Percentiles rank a stretch among this genome's conserved stretches.
Evolutionary conservation across 768 basidiomycete genomes (phyloP).

Genomic region (Auricularia cornea): DNA sequence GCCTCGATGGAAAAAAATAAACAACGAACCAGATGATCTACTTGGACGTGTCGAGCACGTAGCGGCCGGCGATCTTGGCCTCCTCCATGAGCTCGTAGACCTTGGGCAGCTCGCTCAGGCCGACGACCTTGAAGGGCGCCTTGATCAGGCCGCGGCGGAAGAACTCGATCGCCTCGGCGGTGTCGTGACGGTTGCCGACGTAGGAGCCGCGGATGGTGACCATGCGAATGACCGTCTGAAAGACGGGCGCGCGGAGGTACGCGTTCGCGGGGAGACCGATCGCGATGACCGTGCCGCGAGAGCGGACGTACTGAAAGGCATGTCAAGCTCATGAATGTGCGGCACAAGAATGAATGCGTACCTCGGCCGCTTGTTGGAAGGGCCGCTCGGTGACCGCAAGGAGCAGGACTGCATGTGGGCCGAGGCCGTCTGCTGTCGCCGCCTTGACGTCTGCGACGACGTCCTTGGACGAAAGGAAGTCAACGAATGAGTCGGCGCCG

Average conservation of each 20-base stretch:
- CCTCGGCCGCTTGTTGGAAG: not conserved
- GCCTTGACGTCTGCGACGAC: slow-evolving; percentile 56
- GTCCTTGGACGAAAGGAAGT: slow-evolving; percentile 62
- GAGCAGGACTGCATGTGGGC: slow-evolving; percentile 64
- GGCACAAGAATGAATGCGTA: slow-evolving; percentile 28
- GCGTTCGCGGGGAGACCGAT: slow-evolving; percentile 67
- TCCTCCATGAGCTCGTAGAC: slow-evolving; percentile 33
- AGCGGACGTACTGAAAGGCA: slow-evolving; percentile 63
- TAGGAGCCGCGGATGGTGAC: slow-evolving; percentile 45
- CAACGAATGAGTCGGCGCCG: slow-evolving; percentile 72
- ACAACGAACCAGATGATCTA: not conserved
- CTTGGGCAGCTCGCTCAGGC: slow-evolving; percentile 40
- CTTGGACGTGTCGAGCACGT: slow-evolving; percentile 14
- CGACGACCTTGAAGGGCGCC: slow-evolving; percentile 40
- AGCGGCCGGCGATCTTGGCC: slow-evolving; percentile 37
- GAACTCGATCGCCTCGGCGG: slow-evolving; percentile 70
- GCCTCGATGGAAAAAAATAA: no score
- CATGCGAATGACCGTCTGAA: slow-evolving; percentile 62
- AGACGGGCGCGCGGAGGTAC: slow-evolving; percentile 51
- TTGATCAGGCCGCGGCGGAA: slow-evolving; percentile 65
- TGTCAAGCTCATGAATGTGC: slow-evolving; percentile 14
- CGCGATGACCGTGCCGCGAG: slow-evolving; percentile 64
- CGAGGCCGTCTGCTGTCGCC: slow-evolving; percentile 48
- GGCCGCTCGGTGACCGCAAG: slow-evolving; percentile 42
- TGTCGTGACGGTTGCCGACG: slow-evolving; percentile 69